Evolutionary conservation across 2,329 filamentous ascomycete genomes (phyloP).

Genomic region (Talaromyces piceae): DNA sequence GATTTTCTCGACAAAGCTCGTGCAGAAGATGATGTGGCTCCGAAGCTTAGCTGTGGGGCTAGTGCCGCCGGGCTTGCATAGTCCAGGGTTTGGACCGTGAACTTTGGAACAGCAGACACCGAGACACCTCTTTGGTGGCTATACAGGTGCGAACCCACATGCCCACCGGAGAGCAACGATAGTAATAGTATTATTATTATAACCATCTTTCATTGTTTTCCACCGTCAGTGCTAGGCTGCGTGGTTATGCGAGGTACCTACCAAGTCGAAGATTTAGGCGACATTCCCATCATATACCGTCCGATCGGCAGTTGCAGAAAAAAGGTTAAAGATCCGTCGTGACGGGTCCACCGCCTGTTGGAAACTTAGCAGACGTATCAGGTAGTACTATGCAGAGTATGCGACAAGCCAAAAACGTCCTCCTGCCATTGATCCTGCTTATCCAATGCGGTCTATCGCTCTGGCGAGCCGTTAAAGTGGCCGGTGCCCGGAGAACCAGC

Average conservation of each 20-base stretch:
- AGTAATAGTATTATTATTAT: background rate
- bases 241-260: too few species aligned
- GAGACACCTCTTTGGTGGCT: background rate
- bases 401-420: too few species aligned
- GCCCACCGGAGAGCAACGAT: background rate
- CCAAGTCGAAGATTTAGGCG: background rate
- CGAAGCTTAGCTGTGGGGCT: background rate
- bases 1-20: background rate
- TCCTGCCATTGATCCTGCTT: too few species aligned
- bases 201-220: background rate
- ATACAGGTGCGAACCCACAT: background rate
- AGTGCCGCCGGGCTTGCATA: background rate
- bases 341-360: background rate
- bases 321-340: background rate
- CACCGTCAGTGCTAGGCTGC: too few species aligned
- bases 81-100: background rate
- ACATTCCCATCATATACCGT: background rate
- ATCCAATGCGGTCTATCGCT: too few species aligned
- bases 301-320: background rate
- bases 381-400: background rate
- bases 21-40: background rate
- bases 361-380: background rate
- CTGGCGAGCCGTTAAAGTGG: background rate
- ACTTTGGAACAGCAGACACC: too few species aligned
- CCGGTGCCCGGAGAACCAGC: background rate